Percentiles rank a stretch among this genome's conserved stretches.
Conservation (phyloP, 768 basidiomycete genomes). For the Lactarius akahatsu region DNA sequence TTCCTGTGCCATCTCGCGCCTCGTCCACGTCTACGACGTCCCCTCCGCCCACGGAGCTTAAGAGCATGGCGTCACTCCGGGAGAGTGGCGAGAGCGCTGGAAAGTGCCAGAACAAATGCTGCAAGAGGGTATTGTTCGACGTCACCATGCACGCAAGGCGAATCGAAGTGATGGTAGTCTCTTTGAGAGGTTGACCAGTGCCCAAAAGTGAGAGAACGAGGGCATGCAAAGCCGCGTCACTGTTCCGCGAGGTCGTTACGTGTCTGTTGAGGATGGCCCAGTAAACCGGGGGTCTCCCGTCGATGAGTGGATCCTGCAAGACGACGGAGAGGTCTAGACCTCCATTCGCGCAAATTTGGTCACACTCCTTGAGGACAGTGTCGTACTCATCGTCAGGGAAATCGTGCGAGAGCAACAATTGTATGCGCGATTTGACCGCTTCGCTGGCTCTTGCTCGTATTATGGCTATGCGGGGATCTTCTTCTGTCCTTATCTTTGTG, state of each 20-base stretch:
- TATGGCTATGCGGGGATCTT: not conserved
- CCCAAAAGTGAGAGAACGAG: conserved; percentile 53
- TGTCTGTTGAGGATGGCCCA: conserved; percentile 66
- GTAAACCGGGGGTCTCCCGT: conserved; percentile 64
- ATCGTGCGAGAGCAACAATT: conserved; percentile 38
- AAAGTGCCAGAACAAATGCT: conserved; percentile 50
- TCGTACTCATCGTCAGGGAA: conserved; percentile 34
- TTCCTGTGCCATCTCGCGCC: conserved; percentile 42
- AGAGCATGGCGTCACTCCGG: conserved; percentile 49
- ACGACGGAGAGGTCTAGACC: conserved; percentile 52
- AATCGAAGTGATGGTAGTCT: conserved; percentile 42
- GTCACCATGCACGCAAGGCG: conserved; percentile 64
- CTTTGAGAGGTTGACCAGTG: conserved; percentile 42
- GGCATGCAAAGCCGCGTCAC: conserved; percentile 16
- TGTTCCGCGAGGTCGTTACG: conserved; percentile 28
- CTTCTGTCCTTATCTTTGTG: not conserved
- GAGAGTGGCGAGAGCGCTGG: conserved; percentile 52
- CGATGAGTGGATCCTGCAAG: conserved; percentile 62
- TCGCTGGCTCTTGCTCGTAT: conserved; percentile 2
- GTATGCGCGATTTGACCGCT: conserved; percentile 12
- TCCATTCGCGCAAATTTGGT: conserved; percentile 52
- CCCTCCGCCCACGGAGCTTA: conserved; percentile 44
- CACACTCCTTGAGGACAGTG: conserved; percentile 57
- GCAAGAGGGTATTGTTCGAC: conserved; percentile 60
- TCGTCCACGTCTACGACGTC: conserved; percentile 48